Percentiles rank a stretch among this genome's conserved stretches.
Evolutionary conservation across 495 filamentous ascomycete genomes (phyloP).

Genomic region (Neurospora sublineolata): DNA sequence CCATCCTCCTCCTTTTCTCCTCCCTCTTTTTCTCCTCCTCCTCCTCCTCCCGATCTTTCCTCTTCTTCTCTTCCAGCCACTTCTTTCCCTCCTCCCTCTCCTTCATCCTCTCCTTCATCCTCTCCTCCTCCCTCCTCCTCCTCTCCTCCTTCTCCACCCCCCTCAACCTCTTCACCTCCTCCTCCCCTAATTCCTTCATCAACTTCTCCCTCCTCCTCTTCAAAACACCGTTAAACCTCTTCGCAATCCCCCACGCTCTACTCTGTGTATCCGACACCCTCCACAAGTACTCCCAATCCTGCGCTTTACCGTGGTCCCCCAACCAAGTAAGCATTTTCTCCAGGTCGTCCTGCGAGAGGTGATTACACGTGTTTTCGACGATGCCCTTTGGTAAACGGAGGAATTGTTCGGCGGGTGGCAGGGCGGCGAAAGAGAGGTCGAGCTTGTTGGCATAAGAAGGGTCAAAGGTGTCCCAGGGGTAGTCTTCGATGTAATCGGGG

Average conservation of each 20-base stretch:
- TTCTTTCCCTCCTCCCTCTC: not conserved
- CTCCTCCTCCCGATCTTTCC: not conserved
- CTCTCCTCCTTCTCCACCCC: not conserved
- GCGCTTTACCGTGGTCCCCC: accelerated
- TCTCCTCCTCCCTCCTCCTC: not conserved
- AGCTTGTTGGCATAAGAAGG: not conserved
- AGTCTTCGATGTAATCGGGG: not conserved
- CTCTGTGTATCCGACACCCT: not conserved
- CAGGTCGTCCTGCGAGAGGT: accelerated
- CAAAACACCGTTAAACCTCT: not conserved
- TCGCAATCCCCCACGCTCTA: not conserved
- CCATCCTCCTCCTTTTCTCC: not conserved
- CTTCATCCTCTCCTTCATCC: not conserved
- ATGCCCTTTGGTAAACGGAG: not conserved
- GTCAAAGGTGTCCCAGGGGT: not conserved
- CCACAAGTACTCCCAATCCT: accelerated
- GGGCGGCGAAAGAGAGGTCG: not conserved
- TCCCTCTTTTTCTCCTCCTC: not conserved
- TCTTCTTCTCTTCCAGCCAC: not conserved
- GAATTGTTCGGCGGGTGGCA: not conserved
- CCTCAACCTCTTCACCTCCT: not conserved
- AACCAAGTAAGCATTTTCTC: not conserved
- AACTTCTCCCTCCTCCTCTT: not conserved
- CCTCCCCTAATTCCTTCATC: not conserved
- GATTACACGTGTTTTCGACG: not conserved